Evolutionary conservation across 495 filamentous ascomycete genomes (phyloP).

Genomic region (Penicilliopsis zonata): DNA sequence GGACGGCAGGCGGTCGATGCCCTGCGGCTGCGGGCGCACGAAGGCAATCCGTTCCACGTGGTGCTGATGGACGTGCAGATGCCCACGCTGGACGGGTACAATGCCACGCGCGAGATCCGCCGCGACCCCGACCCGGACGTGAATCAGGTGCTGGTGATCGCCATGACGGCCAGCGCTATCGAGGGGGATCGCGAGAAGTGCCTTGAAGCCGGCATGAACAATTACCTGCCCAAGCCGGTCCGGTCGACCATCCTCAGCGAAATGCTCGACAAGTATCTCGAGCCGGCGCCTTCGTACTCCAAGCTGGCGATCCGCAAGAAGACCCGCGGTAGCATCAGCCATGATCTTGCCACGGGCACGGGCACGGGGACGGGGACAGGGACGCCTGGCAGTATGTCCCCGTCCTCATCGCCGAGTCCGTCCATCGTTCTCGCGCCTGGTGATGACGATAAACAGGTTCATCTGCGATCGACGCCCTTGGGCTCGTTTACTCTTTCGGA

Average conservation of each 20-base stretch:
- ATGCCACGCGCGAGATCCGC: constrained; percentile 72
- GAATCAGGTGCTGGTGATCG: constrained; percentile 69
- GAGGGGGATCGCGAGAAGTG: constrained; percentile 88
- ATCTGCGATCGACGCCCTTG: too few species aligned
- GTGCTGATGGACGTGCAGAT: constrained; percentile 95
- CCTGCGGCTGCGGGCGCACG: constrained; percentile 52
- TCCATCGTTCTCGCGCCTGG: constrained; percentile 8
- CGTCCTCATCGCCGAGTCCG: constrained; percentile 17
- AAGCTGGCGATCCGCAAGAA: constrained; percentile 24
- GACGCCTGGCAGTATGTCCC: constrained; percentile 24
- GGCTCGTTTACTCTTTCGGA: too few species aligned
- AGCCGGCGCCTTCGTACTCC: constrained; percentile 34
- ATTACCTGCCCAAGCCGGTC: constrained; percentile 88
- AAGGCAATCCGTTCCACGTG: constrained; percentile 57
- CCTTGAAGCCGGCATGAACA: constrained; percentile 87
- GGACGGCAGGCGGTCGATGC: constrained; percentile 80
- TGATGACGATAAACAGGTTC: constrained; percentile 19
- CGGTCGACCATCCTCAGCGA: constrained; percentile 59
- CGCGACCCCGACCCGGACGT: constrained; percentile 62
- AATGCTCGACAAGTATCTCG: constrained; percentile 61
- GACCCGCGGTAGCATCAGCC: constrained; percentile 17
- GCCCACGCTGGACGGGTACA: constrained; percentile 89
- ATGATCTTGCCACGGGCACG: too few species aligned
- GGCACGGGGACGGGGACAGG: too few species aligned
- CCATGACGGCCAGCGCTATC: constrained; percentile 89